phyloP scores from a whole-genome alignment of 2,329 filamentous ascomycete species.

The Exophiala alcalophila region DNA sequence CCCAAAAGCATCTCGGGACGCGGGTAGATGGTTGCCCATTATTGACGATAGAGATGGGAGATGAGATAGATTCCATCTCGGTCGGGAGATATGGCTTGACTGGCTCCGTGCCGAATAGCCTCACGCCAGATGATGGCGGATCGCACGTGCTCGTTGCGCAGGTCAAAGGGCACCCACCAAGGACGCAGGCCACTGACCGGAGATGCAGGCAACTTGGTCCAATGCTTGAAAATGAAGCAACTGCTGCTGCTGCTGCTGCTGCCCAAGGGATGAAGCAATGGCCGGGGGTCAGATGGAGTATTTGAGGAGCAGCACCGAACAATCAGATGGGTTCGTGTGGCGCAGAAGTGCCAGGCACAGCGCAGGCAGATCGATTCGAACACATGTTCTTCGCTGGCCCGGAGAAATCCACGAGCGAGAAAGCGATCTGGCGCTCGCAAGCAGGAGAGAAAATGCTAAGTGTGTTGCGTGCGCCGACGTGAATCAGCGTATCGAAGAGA shows the following conservation, averaged over 20 bases:
- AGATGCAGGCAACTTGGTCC: slow-evolving; percentile 3
- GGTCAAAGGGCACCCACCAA: background rate
- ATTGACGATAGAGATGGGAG: no score
- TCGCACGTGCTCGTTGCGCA: slow-evolving; percentile 8
- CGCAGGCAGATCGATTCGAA: slow-evolving; percentile 15
- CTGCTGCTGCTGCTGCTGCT: no score
- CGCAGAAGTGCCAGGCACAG: slow-evolving; percentile 16
- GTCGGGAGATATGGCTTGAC: slow-evolving; percentile 11
- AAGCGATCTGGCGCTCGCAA: background rate
- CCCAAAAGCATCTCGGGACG: no score
- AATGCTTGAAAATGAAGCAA: slow-evolving; percentile 21
- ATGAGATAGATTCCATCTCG: no score
- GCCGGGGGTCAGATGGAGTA: background rate
- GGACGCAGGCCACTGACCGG: background rate
- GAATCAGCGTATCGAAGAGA: slow-evolving; percentile 16
- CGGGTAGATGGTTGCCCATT: no score
- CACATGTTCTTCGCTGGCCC: slow-evolving; percentile 24
- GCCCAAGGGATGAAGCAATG: slow-evolving; percentile 8
- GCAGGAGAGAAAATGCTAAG: no score
- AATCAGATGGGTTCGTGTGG: slow-evolving; percentile 3
- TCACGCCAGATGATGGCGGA: slow-evolving; percentile 8
- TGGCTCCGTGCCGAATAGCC: slow-evolving; percentile 21
- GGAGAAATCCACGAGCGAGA: background rate
- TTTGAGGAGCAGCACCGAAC: background rate
- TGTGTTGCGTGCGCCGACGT: no score